Base-by-base conservation (phyloP, 331 rosid genomes). In the Quercus lobata region DNA sequence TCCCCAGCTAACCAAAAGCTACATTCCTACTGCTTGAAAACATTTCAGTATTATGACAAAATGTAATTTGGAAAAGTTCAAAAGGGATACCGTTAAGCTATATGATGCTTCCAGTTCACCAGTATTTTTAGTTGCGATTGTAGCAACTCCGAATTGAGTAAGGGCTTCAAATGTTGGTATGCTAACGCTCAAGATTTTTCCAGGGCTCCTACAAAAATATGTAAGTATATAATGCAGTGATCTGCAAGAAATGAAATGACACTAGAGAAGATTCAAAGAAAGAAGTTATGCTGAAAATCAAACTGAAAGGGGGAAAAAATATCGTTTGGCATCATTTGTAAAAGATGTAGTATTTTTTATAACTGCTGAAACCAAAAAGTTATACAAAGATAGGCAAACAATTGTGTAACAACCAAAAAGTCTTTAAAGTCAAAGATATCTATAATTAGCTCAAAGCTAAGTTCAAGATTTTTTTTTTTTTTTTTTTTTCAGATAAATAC, bases 71-170 rank as follows among this genome's bases (percentile, higher is more conserved):
- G 68, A 66, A 35, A 83, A 34, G 77, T 65, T 70, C 75, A 62
- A 75, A 35, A 74, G 79, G 15, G 56, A 17, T 94, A 94, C 97
- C 96, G 98, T 95, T 79, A 95, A 90, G 80, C 97, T 83, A 88
- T 95, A 95, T 30, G 98, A 94, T 76, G 98, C 98, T 91, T 94
- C 98, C 80, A 95, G 84, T 85, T 91, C 97, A 84, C 97, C 97
- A 57, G 88, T 95, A 82, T 95, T 95, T 80, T 89, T 91, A 17
- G 97, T 81, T 24, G 94, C 80, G 78, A 95, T 63, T 57, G 92
- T 87, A 35, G 97, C 97, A 73, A 90, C 87, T 79, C 98, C 97
- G 81, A 89, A 87, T 88, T 95, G 97, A 74, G 93, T 80, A 73
- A 95, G 90, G 63, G 97, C 96, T 86, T 95, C 94, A 80, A 92